Percentiles rank a stretch among this genome's conserved stretches.
Evolutionary conservation across 2,329 filamentous ascomycete species (phyloP).

Genomic region (Arthrobotrys sphaeroides): DNA sequence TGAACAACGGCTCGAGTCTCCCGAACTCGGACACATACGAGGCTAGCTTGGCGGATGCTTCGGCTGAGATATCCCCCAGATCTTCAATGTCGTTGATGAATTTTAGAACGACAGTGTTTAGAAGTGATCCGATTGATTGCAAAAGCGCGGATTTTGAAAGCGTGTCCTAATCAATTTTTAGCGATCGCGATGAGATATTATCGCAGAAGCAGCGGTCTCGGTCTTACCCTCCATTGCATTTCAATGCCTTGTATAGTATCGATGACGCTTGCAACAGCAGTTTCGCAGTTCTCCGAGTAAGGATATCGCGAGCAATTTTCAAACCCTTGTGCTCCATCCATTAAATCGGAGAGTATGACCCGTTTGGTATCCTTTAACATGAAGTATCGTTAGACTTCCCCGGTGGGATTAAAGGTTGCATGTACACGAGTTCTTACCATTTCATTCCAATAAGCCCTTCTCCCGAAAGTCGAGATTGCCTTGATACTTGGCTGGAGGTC

Average conservation of each 20-base stretch:
- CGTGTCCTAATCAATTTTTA: conserved; percentile 24
- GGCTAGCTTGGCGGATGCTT: conserved; percentile 55
- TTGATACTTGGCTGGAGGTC: conserved; percentile 39
- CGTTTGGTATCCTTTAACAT: conserved; percentile 37
- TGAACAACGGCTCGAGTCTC: conserved; percentile 54
- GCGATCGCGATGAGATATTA: neutral
- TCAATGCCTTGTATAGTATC: conserved; percentile 67
- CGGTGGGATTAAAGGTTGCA: too few species aligned
- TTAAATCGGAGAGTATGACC: conserved; percentile 54
- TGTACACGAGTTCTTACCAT: conserved; percentile 20
- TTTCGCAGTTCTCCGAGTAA: conserved; percentile 60
- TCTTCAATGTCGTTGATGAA: conserved; percentile 57
- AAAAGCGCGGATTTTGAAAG: conserved; percentile 56
- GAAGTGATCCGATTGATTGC: conserved; percentile 56
- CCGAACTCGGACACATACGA: conserved; percentile 54
- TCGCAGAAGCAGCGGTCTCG: neutral
- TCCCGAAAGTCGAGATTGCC: conserved; percentile 55
- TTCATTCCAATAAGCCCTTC: conserved; percentile 52
- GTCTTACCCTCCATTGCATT: conserved; percentile 52
- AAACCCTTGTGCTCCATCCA: conserved; percentile 58
- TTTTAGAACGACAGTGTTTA: conserved; percentile 55
- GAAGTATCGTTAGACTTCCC: neutral
- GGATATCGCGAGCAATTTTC: conserved; percentile 56
- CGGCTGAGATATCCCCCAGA: conserved; percentile 56
- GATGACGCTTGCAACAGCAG: conserved; percentile 68